Evolutionary conservation across 2,329 filamentous ascomycete genomes (phyloP).

Genomic region (Amauroascus niger): DNA sequence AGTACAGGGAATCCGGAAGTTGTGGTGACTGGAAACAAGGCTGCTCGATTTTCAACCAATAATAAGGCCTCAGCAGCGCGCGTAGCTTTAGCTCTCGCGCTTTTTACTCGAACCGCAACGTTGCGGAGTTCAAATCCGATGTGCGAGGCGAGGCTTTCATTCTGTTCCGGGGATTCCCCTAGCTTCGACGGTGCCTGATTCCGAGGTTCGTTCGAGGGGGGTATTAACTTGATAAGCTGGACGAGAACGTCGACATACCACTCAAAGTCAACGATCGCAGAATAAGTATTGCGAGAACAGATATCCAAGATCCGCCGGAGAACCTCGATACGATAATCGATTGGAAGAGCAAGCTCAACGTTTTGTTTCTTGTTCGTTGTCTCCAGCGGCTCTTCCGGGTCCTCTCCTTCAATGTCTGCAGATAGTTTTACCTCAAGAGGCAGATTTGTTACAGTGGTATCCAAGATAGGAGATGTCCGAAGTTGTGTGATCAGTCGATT

Average conservation of each 20-base stretch:
- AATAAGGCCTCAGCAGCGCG: constrained; percentile 70
- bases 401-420: constrained; percentile 50
- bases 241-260: constrained; percentile 92
- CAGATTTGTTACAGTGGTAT: constrained; percentile 36
- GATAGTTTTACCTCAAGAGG: constrained; percentile 38
- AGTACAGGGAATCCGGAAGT: constrained; percentile 54
- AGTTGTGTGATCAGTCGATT: constrained; percentile 81
- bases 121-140: constrained; percentile 84
- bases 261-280: constrained; percentile 79
- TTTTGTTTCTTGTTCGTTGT: constrained; percentile 44
- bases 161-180: constrained; percentile 13
- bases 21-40: constrained; percentile 45
- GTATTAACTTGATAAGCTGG: constrained; percentile 62
- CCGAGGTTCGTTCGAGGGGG: constrained; percentile 22
- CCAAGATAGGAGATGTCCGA: constrained; percentile 51
- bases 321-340: constrained; percentile 76
- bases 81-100: constrained; percentile 68
- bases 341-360: constrained; percentile 57
- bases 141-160: constrained; percentile 25
- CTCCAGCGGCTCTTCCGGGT: constrained; percentile 47
- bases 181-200: constrained; percentile 15
- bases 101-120: constrained; percentile 82
- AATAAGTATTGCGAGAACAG: constrained; percentile 82
- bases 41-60: constrained; percentile 48
- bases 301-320: constrained; percentile 76